Evolutionary conservation across 164 flowering plant genomes (phyloP), one percentile per base, ranked within the genome.

Genomic region (Chimonanthus salicifolius): DNA sequence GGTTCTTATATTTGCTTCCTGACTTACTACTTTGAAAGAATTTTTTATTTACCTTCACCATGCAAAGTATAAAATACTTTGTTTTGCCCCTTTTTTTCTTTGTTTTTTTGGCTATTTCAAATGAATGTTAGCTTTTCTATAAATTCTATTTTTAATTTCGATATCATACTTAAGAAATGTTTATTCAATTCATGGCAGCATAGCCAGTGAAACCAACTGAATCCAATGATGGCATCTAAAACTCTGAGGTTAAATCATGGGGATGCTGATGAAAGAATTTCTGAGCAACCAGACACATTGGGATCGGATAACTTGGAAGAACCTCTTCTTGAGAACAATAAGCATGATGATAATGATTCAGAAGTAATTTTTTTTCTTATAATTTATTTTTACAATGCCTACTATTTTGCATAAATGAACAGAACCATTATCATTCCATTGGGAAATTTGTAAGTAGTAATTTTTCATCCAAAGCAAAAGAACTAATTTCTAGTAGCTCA

Each of bases 171-270:
- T 33, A 33, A 33, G 33, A 33, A 33, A 33, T 33, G 33, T 33
- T 33, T 33, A 33, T 33, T 33, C 33, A 33, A 33, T 33, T 33
- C 33, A 33, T 33, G 33, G 33, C 33, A 33, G 33, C 33, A 33
- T 33, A 33, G 0, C 33, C 0, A 33, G 33, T 33, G 33, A 33
- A 33, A 33, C 33, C 33, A 33, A 33, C 33, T 33, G 33, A 33
- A 33, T 33, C 33, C 45, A 46, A 46, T 70, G 49, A 88, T 87
- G 90, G 68, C 86, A 46, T 81, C 89, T 20, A 82, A 78, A 70
- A 81, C 87, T 16, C 74, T 91, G 81, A 85, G 97, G 77, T 85
- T 88, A 47, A 90, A 86, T 78, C 92, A 89, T 77, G 85, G 92
- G n/a, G 94, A 91, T 76, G 88, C 88, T 45, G 94, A 82, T 79